Base-by-base conservation (phyloP, 805 yeast species). In the Candida krabiensis region DNA sequence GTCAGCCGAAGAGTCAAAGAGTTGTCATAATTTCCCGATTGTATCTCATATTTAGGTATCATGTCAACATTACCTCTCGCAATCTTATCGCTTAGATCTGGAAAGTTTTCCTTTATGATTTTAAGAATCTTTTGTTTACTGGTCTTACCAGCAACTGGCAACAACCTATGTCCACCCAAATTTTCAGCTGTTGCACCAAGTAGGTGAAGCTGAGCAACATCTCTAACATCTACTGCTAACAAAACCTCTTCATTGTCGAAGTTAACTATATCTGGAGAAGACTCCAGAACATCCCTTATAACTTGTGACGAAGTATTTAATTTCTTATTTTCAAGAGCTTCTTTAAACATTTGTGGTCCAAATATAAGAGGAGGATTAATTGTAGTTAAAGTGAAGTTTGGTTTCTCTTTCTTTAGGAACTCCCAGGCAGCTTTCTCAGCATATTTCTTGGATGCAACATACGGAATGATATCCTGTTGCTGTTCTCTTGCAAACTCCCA, bases 141-240 rank as follows among this genome's bases (percentile, higher is more conserved):
- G 34, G 23, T 23, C 5, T 17, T 21, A 13, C 55, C 41, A 35
- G 15, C 52, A 17, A 28, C 24, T n/a, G 35, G 33, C 30, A 63
- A 53, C 24, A 67, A 52, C 43, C 75, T 58, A 44, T 64, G 21
- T 39, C 60, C 58, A 33, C 60, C 45, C 17, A 40, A 21, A 3
- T 39, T 28, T 9, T 40, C 34, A 13, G 33, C 34, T 29, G 41
- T 43, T 19, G 47, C 28, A 4, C 45, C 42, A 21, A 49, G 46
- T 13, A 77, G 44, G 53, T 80, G 85, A 6, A 80, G 77, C 40
- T 52, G 53, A 9, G 74, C 67, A 41, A 73, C 60, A 40, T 66
- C 70, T 41, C 72, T 46, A 4, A 66, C 71, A 37, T 67, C 71
- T n/a, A 65, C 53, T 13, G 12, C 21, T 14, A 29, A 19, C 14